Base-by-base conservation (phyloP, 371 early-diverging fungal genomes). In the Dichotomocladium elegans region DNA sequence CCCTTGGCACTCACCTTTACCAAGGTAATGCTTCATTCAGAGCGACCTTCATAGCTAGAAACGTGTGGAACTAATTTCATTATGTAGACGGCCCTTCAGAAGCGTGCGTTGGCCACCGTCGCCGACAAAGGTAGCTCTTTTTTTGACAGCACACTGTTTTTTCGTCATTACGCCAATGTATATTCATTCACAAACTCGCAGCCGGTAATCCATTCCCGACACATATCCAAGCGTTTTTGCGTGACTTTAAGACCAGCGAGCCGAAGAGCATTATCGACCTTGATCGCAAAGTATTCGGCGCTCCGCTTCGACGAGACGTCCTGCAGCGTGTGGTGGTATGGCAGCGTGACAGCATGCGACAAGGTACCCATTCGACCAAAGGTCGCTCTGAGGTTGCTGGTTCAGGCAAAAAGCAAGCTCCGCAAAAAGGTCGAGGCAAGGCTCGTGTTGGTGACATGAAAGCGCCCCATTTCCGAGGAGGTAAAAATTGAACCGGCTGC, bases 401-500 rank as follows among this genome's bases (percentile, higher is more conserved):
- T 21, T 81, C 89, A 4, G 81, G 89, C 35, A 72, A 80, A 55
- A 97, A 92, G 70, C 69, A 69, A 9, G 80, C 85, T 28, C 90
- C 90, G 22, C 97, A 97, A 70, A 97, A 97, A 74, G 96, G 96
- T 5, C 79, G 93, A 35, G 97, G 97, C 69, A 82, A 77, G 60
- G 95, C 97, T 12, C 82, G 97, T 61, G 87, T 91, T 17, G 94
- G 96, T 34, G 86, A 91, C 11, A 57, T 81, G 29, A 80, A 94
- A 27, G 92, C 94, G 21, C 93, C 95, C 31, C 95, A 95, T 56
- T 86, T 84, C 61, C 79, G 85, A 34, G 95, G 96, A 70, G 98
- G 91, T 89, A 70, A 59, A 49, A 49, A 19, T 2, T 52, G n/a
- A 15, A 35, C 4, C 25, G 37, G 37, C 19, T 30, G 21, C 9